phyloP scores from a whole-genome alignment of 345 rosid genomes.

The Linum tenue region DNA sequence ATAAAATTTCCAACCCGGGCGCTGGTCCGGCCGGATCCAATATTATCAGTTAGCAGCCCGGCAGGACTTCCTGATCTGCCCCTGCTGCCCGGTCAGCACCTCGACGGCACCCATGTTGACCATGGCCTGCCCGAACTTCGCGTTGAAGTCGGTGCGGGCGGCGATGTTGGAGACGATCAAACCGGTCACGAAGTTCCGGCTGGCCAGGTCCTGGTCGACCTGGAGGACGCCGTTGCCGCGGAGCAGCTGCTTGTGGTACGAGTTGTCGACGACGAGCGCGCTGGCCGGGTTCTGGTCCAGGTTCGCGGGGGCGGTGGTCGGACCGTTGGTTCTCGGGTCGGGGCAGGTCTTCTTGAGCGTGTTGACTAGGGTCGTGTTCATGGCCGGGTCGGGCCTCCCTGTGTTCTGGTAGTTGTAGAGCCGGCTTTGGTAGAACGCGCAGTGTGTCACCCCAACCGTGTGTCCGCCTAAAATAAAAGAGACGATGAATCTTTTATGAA shows the following conservation, averaged over 20 bases:
- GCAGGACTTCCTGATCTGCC: constrained; percentile 50
- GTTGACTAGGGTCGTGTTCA: constrained; percentile 30
- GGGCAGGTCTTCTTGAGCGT: constrained; percentile 20
- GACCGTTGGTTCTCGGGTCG: background rate
- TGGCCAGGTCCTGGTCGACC: constrained; percentile 43
- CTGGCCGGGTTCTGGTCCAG: constrained; percentile 39
- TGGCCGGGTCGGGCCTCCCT: constrained; percentile 44
- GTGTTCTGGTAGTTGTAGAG: constrained; percentile 39
- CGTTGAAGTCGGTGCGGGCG: constrained; percentile 20
- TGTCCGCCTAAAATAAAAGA: constrained; percentile 34
- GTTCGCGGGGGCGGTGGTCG: constrained; percentile 9
- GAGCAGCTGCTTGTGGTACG: constrained; percentile 37
- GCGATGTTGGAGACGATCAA: constrained; percentile 26
- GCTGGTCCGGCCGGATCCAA: too few species aligned
- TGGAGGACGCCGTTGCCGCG: constrained; percentile 33
- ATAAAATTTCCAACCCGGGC: too few species aligned
- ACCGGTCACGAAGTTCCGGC: constrained; percentile 18
- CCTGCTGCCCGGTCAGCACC: constrained; percentile 12
- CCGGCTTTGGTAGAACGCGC: constrained; percentile 43
- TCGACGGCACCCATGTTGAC: constrained; percentile 37
- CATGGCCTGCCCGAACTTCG: constrained; percentile 45
- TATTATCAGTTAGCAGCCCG: constrained; percentile 21
- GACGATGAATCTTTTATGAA: too few species aligned
- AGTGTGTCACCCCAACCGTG: constrained; percentile 44
- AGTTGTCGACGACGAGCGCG: constrained; percentile 35